A percentile compares a stretch with the other conserved stretches of the same genome.
phyloP scores from a whole-genome alignment of 2,329 filamentous ascomycete species.

The Alternaria sp. region DNA sequence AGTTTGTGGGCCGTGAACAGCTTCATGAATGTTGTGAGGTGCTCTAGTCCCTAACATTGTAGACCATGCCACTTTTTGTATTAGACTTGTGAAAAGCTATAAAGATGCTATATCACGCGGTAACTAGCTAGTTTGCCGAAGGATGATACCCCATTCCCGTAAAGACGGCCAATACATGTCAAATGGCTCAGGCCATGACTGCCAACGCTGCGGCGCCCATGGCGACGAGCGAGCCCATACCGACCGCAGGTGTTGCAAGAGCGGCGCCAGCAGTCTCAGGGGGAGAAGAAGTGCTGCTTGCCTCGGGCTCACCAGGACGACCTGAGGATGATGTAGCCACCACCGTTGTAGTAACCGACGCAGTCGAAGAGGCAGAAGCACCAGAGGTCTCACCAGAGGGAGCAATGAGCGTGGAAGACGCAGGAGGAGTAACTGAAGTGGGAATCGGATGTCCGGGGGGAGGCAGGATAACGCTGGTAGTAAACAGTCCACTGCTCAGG shows the following conservation, averaged over 20 bases:
- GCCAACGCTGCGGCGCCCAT: conserved; percentile 33
- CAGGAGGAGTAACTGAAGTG: conserved; percentile 14
- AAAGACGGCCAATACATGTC: conserved; percentile 20
- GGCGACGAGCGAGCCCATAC: conserved; percentile 32
- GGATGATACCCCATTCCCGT: conserved; percentile 12
- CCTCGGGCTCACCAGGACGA: conserved; percentile 15
- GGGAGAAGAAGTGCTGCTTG: conserved; percentile 10
- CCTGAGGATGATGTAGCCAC: conserved; percentile 20
- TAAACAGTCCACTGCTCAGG: conserved; percentile 17
- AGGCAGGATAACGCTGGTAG: conserved; percentile 17
- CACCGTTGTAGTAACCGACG: conserved; percentile 2
- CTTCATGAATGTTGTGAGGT: not conserved
- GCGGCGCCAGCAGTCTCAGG: conserved; percentile 28
- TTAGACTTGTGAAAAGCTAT: conserved; percentile 29
- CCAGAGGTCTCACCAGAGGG: not conserved
- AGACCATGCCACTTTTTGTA: conserved; percentile 20
- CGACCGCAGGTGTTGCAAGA: conserved; percentile 27
- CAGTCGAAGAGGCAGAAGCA: conserved; percentile 1
- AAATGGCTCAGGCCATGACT: conserved; percentile 25
- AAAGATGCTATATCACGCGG: conserved; percentile 19
- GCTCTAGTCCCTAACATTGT: not conserved
- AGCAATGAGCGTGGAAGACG: not conserved
- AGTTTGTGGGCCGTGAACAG: not conserved
- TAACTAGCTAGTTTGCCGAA: conserved; percentile 23
- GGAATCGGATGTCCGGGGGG: conserved; percentile 14